These are phyloP conservation scores for Prunella vulgaris DNA, from an alignment of 257 asterid species.

Conservation along the genomic window DNA sequence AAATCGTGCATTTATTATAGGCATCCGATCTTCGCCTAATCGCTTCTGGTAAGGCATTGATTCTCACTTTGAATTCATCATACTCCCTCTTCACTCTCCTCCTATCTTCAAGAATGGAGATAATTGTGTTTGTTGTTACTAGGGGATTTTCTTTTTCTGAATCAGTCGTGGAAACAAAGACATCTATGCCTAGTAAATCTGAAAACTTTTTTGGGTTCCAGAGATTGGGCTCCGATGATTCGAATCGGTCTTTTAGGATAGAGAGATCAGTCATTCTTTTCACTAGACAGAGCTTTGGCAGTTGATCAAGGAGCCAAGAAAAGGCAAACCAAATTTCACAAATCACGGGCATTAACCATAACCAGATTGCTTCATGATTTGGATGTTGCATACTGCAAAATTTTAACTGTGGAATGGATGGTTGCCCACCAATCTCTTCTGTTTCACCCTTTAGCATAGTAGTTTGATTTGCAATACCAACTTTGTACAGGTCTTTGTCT, in stretches of 20 bases:
- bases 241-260: conserved; percentile 68
- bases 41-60: conserved; percentile 74
- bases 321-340: conserved; percentile 94
- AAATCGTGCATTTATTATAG: too few species aligned
- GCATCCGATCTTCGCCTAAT: conserved; percentile 90
- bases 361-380: conserved; percentile 82
- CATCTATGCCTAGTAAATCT: conserved; percentile 82
- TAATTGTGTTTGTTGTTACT: conserved; percentile 84
- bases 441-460: conserved; percentile 99
- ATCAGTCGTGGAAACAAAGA: conserved; percentile 88
- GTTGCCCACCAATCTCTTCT: conserved; percentile 79
- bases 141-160: conserved; percentile 82
- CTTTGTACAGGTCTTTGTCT: conserved; percentile 69
- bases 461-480: conserved; percentile 97
- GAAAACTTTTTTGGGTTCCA: conserved; percentile 75
- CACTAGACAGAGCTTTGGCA: conserved; percentile 87
- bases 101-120: conserved; percentile 78
- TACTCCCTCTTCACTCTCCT: conserved; percentile 85
- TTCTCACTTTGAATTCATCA: conserved; percentile 84
- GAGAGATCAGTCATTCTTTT: conserved; percentile 69
- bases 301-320: conserved; percentile 90
- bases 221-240: conserved; percentile 66
- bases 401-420: conserved; percentile 1
- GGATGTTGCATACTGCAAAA: conserved; percentile 33
- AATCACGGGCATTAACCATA: conserved; percentile 84